Conservation (phyloP, 768 basidiomycete species). For the Calvatia gigantea region DNA sequence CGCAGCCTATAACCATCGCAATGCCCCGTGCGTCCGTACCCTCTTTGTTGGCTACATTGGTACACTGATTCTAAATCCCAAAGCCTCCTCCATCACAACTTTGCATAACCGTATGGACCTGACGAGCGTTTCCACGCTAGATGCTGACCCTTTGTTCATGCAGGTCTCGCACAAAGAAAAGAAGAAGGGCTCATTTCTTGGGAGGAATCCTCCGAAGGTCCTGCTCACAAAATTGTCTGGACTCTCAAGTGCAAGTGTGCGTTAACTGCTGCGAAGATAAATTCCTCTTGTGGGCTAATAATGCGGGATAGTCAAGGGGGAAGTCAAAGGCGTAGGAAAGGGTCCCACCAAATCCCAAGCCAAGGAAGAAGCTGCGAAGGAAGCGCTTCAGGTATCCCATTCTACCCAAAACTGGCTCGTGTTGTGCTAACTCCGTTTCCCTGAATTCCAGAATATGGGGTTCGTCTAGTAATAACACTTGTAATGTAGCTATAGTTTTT, state of each 20-base stretch:
- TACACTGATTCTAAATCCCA: conserved; percentile 1
- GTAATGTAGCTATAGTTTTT: background rate
- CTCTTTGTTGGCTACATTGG: background rate
- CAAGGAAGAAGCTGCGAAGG: conserved; percentile 43
- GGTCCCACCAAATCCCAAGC: conserved; percentile 42
- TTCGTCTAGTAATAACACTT: background rate
- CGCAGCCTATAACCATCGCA: conserved; percentile 1
- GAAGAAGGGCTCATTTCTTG: conserved; percentile 30
- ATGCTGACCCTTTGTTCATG: background rate
- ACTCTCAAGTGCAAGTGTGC: conserved; percentile 55
- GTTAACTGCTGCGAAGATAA: conserved; percentile 13
- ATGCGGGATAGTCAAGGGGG: conserved; percentile 39
- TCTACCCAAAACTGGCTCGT: background rate
- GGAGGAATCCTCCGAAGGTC: conserved; percentile 37
- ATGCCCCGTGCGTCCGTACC: conserved; percentile 19
- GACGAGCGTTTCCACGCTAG: background rate
- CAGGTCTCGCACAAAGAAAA: background rate
- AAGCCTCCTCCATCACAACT: conserved; percentile 22
- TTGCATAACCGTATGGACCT: conserved; percentile 44
- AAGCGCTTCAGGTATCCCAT: conserved; percentile 35
- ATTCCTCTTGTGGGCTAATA: background rate
- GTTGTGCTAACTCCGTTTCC: background rate
- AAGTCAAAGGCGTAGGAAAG: conserved; percentile 42
- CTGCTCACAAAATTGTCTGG: conserved; percentile 42
- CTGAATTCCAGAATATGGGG: conserved; percentile 1